Conservation (phyloP, 2,329 filamentous ascomycete species). For the Dactylonectria estremocensis region DNA sequence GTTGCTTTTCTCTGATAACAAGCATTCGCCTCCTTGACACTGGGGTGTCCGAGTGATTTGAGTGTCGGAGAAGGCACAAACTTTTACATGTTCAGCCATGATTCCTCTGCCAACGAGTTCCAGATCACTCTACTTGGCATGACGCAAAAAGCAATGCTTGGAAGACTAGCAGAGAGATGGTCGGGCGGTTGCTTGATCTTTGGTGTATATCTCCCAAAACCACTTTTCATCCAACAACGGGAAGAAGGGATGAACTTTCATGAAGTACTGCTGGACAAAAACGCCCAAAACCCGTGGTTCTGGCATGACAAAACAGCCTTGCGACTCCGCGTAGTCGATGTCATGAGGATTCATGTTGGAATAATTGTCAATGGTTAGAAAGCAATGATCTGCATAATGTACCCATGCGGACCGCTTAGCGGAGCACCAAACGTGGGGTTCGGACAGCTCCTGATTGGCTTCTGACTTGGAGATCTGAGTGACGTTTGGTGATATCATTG, state of each 20-base stretch:
- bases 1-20: no score
- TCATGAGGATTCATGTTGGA: neutral
- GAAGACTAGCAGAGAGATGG: neutral
- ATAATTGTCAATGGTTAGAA: neutral
- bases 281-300: neutral
- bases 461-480: no score
- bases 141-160: slow-evolving; percentile 2
- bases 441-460: no score
- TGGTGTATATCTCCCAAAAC: slow-evolving; percentile 1
- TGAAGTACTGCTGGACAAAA: neutral
- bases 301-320: slow-evolving; percentile 6
- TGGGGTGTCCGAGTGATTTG: no score
- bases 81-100: no score
- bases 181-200: neutral
- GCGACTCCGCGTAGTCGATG: neutral
- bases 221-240: neutral
- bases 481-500: no score
- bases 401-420: no score
- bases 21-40: no score
- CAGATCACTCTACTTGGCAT: neutral
- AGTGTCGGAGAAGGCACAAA: no score
- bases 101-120: no score
- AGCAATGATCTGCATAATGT: neutral
- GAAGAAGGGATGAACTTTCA: neutral
- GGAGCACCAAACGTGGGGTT: no score